Evolutionary conservation across 192 early-diverging fungal species (phyloP), one percentile per base, ranked within the genome.

Genomic region (Pilobolus umbonatus): DNA sequence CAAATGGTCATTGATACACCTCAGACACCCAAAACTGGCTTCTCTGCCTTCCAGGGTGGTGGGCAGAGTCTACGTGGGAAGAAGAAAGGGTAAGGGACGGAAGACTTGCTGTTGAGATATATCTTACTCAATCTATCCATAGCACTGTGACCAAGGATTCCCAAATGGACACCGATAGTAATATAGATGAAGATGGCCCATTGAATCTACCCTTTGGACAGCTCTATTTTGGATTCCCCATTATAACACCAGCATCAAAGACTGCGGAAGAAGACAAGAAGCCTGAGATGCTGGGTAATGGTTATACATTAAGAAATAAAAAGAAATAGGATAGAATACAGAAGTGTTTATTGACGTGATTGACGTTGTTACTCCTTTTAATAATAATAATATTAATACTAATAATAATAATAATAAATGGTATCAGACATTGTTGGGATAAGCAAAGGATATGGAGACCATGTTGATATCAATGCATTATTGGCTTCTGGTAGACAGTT

Each of bases 211-310:
- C 95, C 1, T 70, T 89, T 44, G 92, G 93, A 19, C 88, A 88
- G 36, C 79, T 96, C 25, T 96, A 87, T 69, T 96, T 98, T 78
- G 95, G 92, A 0, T 96, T 91, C 71, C 82, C 77, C 22, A 54
- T 89, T 5, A 69, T 87, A n/a, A 88, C 87, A 21, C 81, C 80
- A 5, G 75, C 76, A 52, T 71, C 80, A 4, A 74, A 65, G 29
- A 73, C 77, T 26, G 74, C 73, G 17, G 68, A 71, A 30, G 62
- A 64, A 32, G 48, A 61, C 19, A 22, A 29, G 15, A 28, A 35
- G 17, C 19, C 48, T 14, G 14, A 54, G 1, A 19, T 25, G 8
- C 14, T 19, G 10, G 63, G 63, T 24, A 17, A 47, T 14, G 63
- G 63, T 6, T 38, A 65, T 17, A 52, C 63, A 15, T 42, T 65